Evolutionary conservation across 805 yeast genomes (phyloP).

Genomic region (Schizosaccharomyces lindneri): DNA sequence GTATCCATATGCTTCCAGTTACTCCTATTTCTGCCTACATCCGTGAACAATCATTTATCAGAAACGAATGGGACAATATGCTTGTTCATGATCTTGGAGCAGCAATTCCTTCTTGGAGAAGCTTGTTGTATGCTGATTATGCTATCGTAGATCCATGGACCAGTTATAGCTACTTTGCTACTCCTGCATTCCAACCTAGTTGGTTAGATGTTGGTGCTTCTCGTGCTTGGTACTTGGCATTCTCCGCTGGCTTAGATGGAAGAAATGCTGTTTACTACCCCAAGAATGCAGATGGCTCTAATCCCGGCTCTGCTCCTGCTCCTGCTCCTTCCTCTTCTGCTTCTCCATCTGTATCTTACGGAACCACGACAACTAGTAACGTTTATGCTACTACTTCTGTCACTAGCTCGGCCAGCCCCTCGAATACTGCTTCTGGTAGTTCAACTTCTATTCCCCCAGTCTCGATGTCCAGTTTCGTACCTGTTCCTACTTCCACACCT

Average conservation of each 20-base stretch:
- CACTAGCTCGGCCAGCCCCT: too few species aligned
- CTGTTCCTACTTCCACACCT: not conserved
- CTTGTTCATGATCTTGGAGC: constrained; percentile 18
- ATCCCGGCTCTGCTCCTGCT: not conserved
- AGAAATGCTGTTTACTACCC: not conserved
- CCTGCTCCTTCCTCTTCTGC: not conserved
- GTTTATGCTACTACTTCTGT: not conserved
- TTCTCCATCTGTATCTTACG: not conserved
- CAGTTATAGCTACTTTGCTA: constrained; percentile 37
- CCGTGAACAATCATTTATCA: constrained; percentile 26
- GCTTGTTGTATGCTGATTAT: constrained; percentile 42
- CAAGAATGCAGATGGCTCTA: not conserved
- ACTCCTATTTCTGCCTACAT: constrained; percentile 36
- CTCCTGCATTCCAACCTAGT: constrained; percentile 25
- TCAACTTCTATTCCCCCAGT: not conserved
- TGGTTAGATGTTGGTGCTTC: constrained; percentile 69
- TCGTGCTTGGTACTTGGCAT: constrained; percentile 64
- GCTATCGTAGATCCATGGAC: constrained; percentile 47
- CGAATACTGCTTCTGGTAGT: not conserved
- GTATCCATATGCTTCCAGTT: constrained; percentile 55
- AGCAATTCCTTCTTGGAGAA: constrained; percentile 37
- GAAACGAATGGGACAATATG: constrained; percentile 33
- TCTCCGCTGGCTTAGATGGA: constrained; percentile 20
- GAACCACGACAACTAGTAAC: not conserved
- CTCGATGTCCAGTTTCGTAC: not conserved